Evolutionary conservation across 1,139 yeast genomes (phyloP), one percentile per base, ranked within the genome.

Genomic region (Pichia sp.): DNA sequence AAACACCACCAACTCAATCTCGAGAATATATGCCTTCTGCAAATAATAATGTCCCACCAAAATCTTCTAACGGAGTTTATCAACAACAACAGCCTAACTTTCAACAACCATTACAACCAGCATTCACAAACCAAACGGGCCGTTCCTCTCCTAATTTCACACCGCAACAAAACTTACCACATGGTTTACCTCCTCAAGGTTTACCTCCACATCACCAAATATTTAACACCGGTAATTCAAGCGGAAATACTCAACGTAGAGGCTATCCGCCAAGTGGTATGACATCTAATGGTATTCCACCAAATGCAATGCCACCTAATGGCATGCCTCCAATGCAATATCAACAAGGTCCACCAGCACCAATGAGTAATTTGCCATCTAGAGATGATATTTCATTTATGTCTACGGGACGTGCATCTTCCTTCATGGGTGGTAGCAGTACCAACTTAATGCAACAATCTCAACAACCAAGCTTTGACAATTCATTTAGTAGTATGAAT

Each of bases 171-270:
- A 55, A 52, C 16, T 50, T 54, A 35, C 64, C 64, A 5, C 62
- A 55, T 43, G 63, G 62, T 16, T 50, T 59, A 29, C 64, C 64
- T 3, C 49, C 62, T 23, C 64, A 60, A 47, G 64, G 64, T 3
- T 47, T 58, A 36, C 63, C 62, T 26, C 46, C 49, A 27, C 52
- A 55, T 34, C 61, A 58, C 42, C 63, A 39, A 37, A 53, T 57
- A 9, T 55, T 54, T 38, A 43, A 39, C 3, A 4, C 23, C 5
- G 10, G 27, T 31, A 33, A 37, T 29, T n/a, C 41, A 33, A 42
- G 29, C 11, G 16, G 16, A 7, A 39, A 45, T n/a, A 23, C 37
- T 26, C 27, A 36, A 26, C 39, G 42, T 41, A 41, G 40, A 37
- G 39, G 46, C 33, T 39, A 37, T 5, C 23, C 23, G 23, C 23